phyloP scores from a whole-genome alignment of 164 flowering plant species.

The Saururus chinensis region DNA sequence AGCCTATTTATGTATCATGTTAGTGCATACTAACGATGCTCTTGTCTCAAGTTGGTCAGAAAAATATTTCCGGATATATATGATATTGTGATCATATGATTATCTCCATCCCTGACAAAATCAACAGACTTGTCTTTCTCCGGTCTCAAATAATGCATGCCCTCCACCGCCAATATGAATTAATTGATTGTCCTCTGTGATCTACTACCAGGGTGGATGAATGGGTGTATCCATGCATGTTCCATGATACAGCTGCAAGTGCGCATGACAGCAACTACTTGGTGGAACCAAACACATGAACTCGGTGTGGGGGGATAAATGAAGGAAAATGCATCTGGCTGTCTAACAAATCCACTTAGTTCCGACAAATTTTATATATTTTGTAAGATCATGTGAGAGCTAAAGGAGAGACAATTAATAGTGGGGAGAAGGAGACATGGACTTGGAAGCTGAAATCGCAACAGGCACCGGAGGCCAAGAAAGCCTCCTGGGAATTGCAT shows the following conservation, averaged over 20 bases:
- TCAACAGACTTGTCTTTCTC: background rate
- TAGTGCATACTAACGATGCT: too few species aligned
- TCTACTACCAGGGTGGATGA: background rate
- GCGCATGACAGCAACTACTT: background rate
- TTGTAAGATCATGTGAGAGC: background rate
- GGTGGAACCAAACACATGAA: background rate
- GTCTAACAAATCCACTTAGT: background rate
- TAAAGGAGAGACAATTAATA: background rate
- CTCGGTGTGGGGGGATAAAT: background rate
- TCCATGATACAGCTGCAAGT: background rate
- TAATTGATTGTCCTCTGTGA: background rate
- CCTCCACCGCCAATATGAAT: background rate
- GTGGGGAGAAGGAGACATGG: background rate
- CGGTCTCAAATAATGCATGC: background rate
- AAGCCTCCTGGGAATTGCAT: too few species aligned
- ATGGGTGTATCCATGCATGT: background rate
- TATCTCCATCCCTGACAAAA: too few species aligned
- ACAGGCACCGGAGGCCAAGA: background rate
- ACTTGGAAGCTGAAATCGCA: too few species aligned
- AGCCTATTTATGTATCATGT: too few species aligned
- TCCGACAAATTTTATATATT: background rate
- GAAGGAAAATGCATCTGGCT: background rate
- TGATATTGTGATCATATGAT: too few species aligned
- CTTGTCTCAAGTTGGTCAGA: too few species aligned
- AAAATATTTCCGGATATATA: too few species aligned